Conservation (phyloP, 768 basidiomycete species). For the Tephrocybe rancida region DNA sequence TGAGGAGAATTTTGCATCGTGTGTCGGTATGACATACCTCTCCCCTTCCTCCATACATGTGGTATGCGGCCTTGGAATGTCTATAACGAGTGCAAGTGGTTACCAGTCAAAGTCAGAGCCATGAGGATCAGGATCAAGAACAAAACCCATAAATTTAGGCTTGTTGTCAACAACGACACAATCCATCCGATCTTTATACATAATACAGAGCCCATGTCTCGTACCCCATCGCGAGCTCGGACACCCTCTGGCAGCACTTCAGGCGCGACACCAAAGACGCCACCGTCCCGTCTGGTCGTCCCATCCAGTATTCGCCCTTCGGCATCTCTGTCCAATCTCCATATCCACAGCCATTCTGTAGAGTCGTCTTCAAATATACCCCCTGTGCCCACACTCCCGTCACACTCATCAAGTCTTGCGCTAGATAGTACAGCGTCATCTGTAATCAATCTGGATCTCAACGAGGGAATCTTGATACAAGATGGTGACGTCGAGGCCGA, state of each 20-base stretch:
- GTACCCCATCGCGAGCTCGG: slow-evolving; percentile 24
- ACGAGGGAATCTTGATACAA: slow-evolving; percentile 71
- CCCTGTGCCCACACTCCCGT: slow-evolving; percentile 29
- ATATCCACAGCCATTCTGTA: slow-evolving; percentile 53
- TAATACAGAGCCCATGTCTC: slow-evolving; percentile 27
- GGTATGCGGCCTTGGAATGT: background rate
- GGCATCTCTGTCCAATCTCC: slow-evolving; percentile 58
- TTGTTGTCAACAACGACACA: slow-evolving; percentile 2
- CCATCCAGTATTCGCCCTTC: slow-evolving; percentile 53
- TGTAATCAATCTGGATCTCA: slow-evolving; percentile 63
- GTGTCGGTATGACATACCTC: slow-evolving; percentile 18
- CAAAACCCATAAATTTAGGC: background rate
- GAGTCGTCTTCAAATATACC: slow-evolving; percentile 29
- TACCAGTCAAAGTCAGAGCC: background rate
- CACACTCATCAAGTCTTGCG: slow-evolving; percentile 31
- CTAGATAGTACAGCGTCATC: slow-evolving; percentile 74
- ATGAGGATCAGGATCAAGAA: background rate
- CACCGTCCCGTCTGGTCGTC: slow-evolving; percentile 57
- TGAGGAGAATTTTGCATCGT: background rate
- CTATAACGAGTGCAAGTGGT: background rate
- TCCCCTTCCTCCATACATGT: slow-evolving; percentile 12
- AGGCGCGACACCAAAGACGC: slow-evolving; percentile 25
- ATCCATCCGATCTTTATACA: background rate
- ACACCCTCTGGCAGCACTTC: slow-evolving; percentile 16
- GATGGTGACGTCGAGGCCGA: slow-evolving; percentile 66